phyloP scores from a whole-genome alignment of 345 rosid species.

The Raphanus raphanistrum region DNA sequence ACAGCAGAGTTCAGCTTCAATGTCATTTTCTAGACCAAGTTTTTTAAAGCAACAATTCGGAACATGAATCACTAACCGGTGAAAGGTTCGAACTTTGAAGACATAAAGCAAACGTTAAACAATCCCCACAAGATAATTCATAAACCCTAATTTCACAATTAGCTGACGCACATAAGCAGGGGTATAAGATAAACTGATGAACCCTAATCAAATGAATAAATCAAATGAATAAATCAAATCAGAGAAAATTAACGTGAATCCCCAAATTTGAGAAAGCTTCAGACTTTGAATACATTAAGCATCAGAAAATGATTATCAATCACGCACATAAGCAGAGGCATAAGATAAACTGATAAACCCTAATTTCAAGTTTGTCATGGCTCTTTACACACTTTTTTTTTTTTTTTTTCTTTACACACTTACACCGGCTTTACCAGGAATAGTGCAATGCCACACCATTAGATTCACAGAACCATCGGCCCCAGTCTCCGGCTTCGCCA shows the following conservation, averaged over 20 bases:
- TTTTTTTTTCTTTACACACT: no score
- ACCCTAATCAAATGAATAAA: neutral
- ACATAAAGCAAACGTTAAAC: neutral
- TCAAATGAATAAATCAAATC: neutral
- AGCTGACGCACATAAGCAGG: no score
- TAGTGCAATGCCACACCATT: conserved; percentile 96
- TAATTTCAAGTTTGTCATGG: no score
- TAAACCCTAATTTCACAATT: neutral
- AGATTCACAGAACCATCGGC: conserved; percentile 80
- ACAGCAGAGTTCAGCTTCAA: no score
- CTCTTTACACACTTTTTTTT: no score
- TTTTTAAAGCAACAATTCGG: neutral
- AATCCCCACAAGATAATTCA: neutral
- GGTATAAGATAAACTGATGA: no score
- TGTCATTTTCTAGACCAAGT: neutral
- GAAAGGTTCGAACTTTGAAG: neutral
- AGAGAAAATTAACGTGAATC: neutral
- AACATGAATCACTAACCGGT: neutral
- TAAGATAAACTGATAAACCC: neutral
- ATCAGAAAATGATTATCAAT: neutral
- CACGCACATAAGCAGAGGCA: neutral
- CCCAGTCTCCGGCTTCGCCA: conserved; percentile 89
- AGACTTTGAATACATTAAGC: neutral
- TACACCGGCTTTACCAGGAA: conserved; percentile 96
- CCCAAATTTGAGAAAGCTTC: neutral